Evolutionary conservation across 495 filamentous ascomycete species (phyloP).

Genomic region (Hyaloscypha variabilis): DNA sequence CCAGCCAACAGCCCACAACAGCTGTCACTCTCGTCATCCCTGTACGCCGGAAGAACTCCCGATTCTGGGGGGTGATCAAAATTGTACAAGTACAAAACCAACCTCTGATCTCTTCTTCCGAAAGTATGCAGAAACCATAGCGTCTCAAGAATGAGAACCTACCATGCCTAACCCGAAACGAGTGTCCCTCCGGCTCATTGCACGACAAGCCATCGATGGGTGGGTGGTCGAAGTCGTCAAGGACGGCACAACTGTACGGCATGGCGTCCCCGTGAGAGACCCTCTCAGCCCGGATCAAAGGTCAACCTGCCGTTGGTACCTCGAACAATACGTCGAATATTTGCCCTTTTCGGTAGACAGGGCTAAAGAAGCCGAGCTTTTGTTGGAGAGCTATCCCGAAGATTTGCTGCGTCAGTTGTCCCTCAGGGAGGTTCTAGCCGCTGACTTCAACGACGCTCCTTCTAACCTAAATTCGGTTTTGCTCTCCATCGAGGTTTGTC

Average conservation of each 20-base stretch:
- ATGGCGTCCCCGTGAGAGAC: background rate
- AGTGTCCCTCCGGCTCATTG: slow-evolving; percentile 5
- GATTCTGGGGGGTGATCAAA: too few relatives aligned
- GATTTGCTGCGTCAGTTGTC: background rate
- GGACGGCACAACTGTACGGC: slow-evolving; percentile 5
- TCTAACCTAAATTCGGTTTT: background rate
- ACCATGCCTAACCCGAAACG: slow-evolving; percentile 6
- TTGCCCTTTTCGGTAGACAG: slow-evolving; percentile 8
- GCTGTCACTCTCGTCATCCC: too few relatives aligned
- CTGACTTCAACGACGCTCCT: background rate
- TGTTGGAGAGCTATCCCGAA: slow-evolving; percentile 8
- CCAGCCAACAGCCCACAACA: too few relatives aligned
- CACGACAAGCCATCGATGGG: slow-evolving; percentile 6
- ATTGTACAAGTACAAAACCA: slow-evolving; percentile 7
- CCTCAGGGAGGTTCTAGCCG: background rate
- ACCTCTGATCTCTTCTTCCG: slow-evolving; percentile 3
- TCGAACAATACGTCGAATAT: slow-evolving; percentile 14
- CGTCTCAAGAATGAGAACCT: background rate
- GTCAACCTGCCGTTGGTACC: slow-evolving; percentile 12
- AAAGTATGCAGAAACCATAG: slow-evolving; percentile 1
- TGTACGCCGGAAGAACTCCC: too few relatives aligned
- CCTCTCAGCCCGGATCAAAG: slow-evolving; percentile 13
- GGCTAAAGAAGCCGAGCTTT: slow-evolving; percentile 2
- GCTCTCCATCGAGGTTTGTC: background rate
- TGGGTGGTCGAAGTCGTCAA: slow-evolving; percentile 1